Conservation (phyloP, 176 grass and related monocot genomes). For the Pontederia crassipes region DNA sequence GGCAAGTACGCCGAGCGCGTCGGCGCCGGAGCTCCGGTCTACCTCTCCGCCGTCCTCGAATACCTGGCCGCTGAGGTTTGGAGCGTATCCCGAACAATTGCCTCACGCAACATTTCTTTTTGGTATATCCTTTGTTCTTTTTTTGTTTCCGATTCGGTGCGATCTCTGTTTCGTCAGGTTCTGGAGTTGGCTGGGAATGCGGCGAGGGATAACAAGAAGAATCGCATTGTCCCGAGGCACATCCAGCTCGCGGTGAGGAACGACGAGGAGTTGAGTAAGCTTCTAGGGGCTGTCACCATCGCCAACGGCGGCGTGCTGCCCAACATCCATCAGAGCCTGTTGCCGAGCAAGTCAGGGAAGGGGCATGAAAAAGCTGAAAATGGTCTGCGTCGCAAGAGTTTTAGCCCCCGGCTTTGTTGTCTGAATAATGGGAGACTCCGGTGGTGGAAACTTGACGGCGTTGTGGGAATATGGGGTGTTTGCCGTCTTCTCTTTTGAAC, state of each 20-base stretch:
- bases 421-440: neutral
- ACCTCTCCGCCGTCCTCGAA: conserved; percentile 31
- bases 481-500: too few species aligned
- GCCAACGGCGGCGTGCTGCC: conserved; percentile 38
- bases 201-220: conserved; percentile 23
- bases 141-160: neutral
- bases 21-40: conserved; percentile 26
- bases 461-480: neutral
- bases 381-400: conserved; percentile 13
- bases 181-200: conserved; percentile 6
- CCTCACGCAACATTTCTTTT: too few species aligned
- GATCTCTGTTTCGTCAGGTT: neutral
- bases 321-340: conserved; percentile 32
- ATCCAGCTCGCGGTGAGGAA: conserved; percentile 42
- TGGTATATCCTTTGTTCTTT: neutral
- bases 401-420: neutral
- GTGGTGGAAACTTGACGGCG: neutral
- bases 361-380: neutral
- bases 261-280: conserved; percentile 33
- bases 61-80: conserved; percentile 32
- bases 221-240: conserved; percentile 36
- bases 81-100: neutral
- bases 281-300: conserved; percentile 33
- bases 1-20: conserved; percentile 36
- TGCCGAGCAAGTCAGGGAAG: conserved; percentile 30